A percentile compares a stretch with the other conserved stretches of the same genome.
Conservation (phyloP, 2,329 filamentous ascomycete species). For the Beauveria brongniartii region DNA sequence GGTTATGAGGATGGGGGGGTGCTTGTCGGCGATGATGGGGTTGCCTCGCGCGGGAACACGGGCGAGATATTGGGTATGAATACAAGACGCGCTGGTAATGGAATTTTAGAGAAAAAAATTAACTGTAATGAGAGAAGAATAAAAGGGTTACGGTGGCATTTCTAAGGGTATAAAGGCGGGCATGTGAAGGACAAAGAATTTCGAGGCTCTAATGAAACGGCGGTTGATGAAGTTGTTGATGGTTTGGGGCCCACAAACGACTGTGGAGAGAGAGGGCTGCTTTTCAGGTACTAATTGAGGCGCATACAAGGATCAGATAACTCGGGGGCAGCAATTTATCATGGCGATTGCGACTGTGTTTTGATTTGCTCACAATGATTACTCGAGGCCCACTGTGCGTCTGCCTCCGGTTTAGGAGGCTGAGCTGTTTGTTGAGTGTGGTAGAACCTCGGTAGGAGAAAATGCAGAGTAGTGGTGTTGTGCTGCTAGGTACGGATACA, state of each 20-base stretch:
- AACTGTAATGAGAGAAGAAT: not conserved
- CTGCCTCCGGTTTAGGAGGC: too few relatives aligned
- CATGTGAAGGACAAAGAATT: not conserved
- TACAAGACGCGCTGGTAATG: too few relatives aligned
- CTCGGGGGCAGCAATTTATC: not conserved
- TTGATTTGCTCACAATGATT: not conserved
- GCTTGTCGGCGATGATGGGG: not conserved
- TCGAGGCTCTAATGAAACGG: not conserved
- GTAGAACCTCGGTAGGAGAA: conserved; percentile 13
- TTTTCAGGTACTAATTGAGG: not conserved
- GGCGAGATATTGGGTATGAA: not conserved
- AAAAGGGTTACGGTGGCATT: not conserved
- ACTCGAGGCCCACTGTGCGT: not conserved
- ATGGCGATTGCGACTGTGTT: not conserved
- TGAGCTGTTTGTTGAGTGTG: not conserved
- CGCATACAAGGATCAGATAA: not conserved
- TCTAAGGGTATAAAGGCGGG: not conserved
- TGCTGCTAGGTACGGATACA: too few relatives aligned
- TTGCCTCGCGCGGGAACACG: not conserved
- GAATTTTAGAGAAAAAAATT: too few relatives aligned
- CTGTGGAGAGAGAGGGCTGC: not conserved
- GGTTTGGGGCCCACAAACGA: not conserved
- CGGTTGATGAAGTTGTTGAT: not conserved
- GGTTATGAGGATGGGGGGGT: not conserved
- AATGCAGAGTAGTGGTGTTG: too few relatives aligned